phyloP scores from a whole-genome alignment of 2,329 filamentous ascomycete species.

The Trichoderma arundinaceum region DNA sequence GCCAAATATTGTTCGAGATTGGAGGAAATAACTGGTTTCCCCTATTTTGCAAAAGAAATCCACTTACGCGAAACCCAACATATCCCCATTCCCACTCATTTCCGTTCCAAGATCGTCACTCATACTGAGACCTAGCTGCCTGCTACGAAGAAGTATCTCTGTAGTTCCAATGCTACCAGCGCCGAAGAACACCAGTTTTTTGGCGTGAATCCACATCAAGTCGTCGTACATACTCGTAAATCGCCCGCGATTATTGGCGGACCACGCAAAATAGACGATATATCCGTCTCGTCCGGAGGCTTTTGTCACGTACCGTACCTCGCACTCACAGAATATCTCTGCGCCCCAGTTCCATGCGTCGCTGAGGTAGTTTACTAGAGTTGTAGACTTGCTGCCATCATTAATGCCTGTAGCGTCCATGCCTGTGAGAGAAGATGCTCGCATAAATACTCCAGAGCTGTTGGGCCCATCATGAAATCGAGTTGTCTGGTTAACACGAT shows the following conservation, averaged over 20 bases:
- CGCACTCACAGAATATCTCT: conserved; percentile 72
- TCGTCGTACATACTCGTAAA: conserved; percentile 61
- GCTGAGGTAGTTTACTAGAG: conserved; percentile 68
- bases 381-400: conserved; percentile 70
- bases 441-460: conserved; percentile 68
- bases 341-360: conserved; percentile 76
- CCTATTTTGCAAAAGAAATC: no score
- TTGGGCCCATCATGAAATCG: conserved; percentile 66
- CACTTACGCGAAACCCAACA: no score
- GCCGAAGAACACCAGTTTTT: conserved; percentile 68
- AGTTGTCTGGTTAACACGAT: conserved; percentile 66
- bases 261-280: conserved; percentile 68
- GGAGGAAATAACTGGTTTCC: no score
- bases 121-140: conserved; percentile 61
- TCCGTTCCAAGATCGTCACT: no score
- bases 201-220: conserved; percentile 70
- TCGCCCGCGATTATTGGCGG: conserved; percentile 59
- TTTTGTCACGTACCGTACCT: conserved; percentile 67
- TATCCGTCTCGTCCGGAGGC: conserved; percentile 62
- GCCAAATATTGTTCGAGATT: no score
- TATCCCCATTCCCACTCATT: no score
- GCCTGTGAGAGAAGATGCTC: conserved; percentile 63
- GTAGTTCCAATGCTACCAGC: conserved; percentile 69
- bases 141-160: conserved; percentile 67
- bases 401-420: conserved; percentile 69